Percentiles rank a stretch among this genome's conserved stretches.
Evolutionary conservation across 139 green algal species (phyloP).

Genomic region (Astrephomene gubernaculifera): DNA sequence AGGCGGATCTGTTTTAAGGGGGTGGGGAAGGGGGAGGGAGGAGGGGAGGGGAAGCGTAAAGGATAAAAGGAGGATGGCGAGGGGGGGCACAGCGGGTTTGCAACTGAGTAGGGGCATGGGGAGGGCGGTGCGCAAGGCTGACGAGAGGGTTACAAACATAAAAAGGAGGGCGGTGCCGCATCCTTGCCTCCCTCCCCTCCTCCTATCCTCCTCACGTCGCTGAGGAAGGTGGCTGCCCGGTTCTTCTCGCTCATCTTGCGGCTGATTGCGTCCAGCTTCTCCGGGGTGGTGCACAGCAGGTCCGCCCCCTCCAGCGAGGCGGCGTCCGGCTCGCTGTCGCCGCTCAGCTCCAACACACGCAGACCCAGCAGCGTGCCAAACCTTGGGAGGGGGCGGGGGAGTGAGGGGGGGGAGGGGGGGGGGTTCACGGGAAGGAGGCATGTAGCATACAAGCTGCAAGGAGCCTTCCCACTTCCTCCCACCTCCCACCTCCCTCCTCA

Average conservation of each 20-base stretch:
- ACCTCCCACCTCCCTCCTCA: too few relatives aligned
- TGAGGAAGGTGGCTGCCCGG: slow-evolving; percentile 54
- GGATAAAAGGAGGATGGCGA: slow-evolving; percentile 9
- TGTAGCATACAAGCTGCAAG: too few relatives aligned
- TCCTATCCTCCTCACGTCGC: slow-evolving; percentile 1
- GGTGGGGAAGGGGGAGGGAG: neutral
- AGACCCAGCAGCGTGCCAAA: slow-evolving; percentile 55
- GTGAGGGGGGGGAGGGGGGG: too few relatives aligned
- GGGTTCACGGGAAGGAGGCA: too few relatives aligned
- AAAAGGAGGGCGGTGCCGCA: too few relatives aligned
- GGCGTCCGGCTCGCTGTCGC: slow-evolving; percentile 68
- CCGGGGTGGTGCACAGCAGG: slow-evolving; percentile 88
- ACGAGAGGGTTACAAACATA: too few relatives aligned
- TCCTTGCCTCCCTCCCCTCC: neutral
- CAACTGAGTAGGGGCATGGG: too few relatives aligned
- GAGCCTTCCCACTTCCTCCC: too few relatives aligned
- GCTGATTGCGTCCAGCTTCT: slow-evolving; percentile 79
- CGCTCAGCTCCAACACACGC: slow-evolving; percentile 77
- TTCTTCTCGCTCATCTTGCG: slow-evolving; percentile 31
- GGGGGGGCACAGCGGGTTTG: slow-evolving; percentile 29
- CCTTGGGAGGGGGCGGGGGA: too few relatives aligned
- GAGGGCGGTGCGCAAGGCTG: too few relatives aligned
- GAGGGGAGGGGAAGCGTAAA: neutral
- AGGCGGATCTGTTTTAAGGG: slow-evolving; percentile 73
- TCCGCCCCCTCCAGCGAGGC: slow-evolving; percentile 76